Evolutionary conservation across 306 rosid genomes (phyloP).

Genomic region (Vigna unguiculata): DNA sequence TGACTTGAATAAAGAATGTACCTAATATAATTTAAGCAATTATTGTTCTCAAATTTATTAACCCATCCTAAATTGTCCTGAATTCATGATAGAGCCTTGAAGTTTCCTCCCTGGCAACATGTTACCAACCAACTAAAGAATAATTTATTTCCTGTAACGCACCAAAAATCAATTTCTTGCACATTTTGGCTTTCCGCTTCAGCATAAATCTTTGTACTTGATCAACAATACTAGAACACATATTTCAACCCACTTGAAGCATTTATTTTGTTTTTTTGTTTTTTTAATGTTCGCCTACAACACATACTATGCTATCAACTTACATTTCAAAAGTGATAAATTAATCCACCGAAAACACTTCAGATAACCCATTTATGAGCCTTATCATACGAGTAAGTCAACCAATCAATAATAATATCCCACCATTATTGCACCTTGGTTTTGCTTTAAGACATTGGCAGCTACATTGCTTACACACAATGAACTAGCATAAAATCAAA

Average conservation of each 20-base stretch:
- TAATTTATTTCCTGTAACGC: not conserved
- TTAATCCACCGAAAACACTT: not conserved
- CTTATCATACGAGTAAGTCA: conserved; percentile 29
- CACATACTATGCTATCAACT: not conserved
- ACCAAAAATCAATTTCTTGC: conserved; percentile 5
- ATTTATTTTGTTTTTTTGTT: not conserved
- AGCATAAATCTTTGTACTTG: not conserved
- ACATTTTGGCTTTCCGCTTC: conserved; percentile 14
- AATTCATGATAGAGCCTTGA: conserved; percentile 28
- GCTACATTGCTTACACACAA: conserved; percentile 23
- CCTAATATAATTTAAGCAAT: conserved; percentile 10
- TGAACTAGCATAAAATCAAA: conserved; percentile 20
- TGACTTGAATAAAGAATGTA: not conserved
- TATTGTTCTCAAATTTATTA: not conserved
- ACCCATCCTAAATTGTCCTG: not conserved
- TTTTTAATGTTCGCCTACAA: not conserved
- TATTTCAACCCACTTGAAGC: conserved; percentile 4
- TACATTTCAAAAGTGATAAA: not conserved
- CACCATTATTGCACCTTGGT: conserved; percentile 34
- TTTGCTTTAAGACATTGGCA: conserved; percentile 28
- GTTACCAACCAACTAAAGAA: not conserved
- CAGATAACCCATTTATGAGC: not conserved
- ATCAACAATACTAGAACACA: conserved; percentile 6
- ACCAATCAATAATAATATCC: conserved; percentile 18
- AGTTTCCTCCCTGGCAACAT: conserved; percentile 33